Evolutionary conservation across 495 filamentous ascomycete genomes (phyloP).

Genomic region (Evansstolkia leycettana): DNA sequence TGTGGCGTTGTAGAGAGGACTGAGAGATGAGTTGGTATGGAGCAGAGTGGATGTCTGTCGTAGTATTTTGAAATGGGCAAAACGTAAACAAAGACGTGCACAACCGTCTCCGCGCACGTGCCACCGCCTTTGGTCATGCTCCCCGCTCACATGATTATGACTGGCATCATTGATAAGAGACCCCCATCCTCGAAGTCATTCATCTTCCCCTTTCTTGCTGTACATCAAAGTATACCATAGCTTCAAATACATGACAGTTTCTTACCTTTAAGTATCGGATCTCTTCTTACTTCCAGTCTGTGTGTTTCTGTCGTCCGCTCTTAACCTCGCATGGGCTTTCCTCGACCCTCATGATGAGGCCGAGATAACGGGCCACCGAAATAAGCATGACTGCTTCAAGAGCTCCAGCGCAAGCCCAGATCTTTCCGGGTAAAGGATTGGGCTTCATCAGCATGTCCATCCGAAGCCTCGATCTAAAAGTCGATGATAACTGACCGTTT

Average conservation of each 20-base stretch:
- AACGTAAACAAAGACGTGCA: constrained; percentile 39
- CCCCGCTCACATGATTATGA: constrained; percentile 24
- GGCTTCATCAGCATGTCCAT: constrained; percentile 59
- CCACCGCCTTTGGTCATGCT: constrained; percentile 12
- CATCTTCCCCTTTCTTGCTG: too few species aligned
- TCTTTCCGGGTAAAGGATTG: constrained; percentile 63
- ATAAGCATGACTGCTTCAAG: constrained; percentile 34
- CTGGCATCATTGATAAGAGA: too few species aligned
- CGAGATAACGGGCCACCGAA: constrained; percentile 9
- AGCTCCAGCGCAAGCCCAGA: constrained; percentile 42
- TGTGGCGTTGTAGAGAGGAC: too few species aligned
- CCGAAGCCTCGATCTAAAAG: neutral
- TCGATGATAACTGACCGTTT: constrained; percentile 1
- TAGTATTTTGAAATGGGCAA: constrained; percentile 18
- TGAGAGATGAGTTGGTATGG: constrained; percentile 3
- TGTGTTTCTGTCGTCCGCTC: neutral
- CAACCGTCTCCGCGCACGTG: constrained; percentile 10
- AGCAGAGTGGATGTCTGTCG: neutral
- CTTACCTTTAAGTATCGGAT: too few species aligned
- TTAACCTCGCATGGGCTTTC: neutral
- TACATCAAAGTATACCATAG: too few species aligned
- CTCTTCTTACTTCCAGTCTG: too few species aligned
- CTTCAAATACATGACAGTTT: too few species aligned
- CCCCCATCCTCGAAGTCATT: too few species aligned
- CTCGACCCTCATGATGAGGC: constrained; percentile 5